Evolutionary conservation across 2,329 filamentous ascomycete genomes (phyloP), one percentile per base, ranked within the genome.

Genomic region (Colletotrichum endophyticum): DNA sequence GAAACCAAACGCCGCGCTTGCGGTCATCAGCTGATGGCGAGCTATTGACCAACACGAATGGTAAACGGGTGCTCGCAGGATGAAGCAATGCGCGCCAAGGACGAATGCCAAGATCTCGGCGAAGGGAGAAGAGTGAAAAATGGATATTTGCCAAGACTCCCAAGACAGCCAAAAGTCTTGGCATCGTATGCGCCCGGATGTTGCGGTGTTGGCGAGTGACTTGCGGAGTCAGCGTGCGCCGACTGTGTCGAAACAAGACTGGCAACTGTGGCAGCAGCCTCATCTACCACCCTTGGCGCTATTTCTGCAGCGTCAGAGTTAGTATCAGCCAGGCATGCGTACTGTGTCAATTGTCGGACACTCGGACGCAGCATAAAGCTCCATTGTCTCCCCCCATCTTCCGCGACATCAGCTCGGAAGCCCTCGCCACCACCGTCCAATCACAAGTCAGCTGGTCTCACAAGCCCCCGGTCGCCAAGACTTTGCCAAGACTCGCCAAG

Each of bases 151-250:
- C 74, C 74, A 76, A 76, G 74, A 66, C 74, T 59, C 30, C 70
- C 74, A 76, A 76, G 73, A 76, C 70, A 76, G 70, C 74, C 74
- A 76, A 69, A 73, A 13, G 74, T 76, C 74, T 76, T 76, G 74
- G 74, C 74, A 76, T 76, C 44, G 70, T 76, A 76, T 76, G 74
- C 74, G 70, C 74, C 74, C 74, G 74, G 74, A 76, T 76, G 74
- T 76, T 32, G 59, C 74, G 74, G 74, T 76, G 74, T 61, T 76
- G 74, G 70, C 70, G 44, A 30, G 49, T 63, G 66, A 76, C 74
- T 25, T 53, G 59, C 9, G 6, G 11, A 34, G 69, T 16, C 70
- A 56, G 70, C 56, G 69, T 16, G 39, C 6, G n/a, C 6, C n/a
- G 4, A 27, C 22, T 5, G 30, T 74, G 49, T 57, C n/a, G 12